Conservation (phyloP, 495 filamentous ascomycete genomes). For the Penicillium diatomitis region DNA sequence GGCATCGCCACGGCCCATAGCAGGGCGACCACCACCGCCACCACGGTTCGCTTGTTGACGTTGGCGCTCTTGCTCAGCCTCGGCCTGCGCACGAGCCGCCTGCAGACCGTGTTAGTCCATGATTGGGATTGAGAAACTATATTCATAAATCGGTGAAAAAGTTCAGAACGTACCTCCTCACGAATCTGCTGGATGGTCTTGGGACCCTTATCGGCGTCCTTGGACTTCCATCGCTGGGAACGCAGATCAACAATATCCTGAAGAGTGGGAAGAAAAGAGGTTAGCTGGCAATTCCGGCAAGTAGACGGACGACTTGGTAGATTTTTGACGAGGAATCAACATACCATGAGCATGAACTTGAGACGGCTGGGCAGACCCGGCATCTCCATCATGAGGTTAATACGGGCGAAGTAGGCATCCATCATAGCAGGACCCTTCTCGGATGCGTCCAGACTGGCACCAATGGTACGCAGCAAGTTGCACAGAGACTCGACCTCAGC, state of each 20-base stretch:
- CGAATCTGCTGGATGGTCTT: conserved; percentile 92
- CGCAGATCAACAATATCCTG: conserved; percentile 83
- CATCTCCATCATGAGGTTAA: conserved; percentile 67
- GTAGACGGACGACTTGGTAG: not conserved
- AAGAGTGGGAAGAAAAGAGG: not conserved
- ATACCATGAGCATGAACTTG: conserved; percentile 84
- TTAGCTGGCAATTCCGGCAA: not conserved
- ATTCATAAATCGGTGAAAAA: not conserved
- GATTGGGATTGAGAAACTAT: conserved; percentile 7
- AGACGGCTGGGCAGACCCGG: conserved; percentile 75
- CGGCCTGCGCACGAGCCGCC: conserved; percentile 60
- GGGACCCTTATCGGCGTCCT: conserved; percentile 81
- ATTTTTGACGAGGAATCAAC: conserved; percentile 8
- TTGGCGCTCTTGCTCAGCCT: conserved; percentile 46
- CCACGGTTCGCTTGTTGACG: conserved; percentile 43
- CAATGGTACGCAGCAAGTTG: conserved; percentile 87
- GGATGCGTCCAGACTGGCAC: conserved; percentile 68
- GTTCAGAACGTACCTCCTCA: conserved; percentile 52
- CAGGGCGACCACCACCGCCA: conserved; percentile 47
- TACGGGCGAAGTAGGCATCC: conserved; percentile 88
- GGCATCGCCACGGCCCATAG: conserved; percentile 74
- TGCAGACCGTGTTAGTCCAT: conserved; percentile 20
- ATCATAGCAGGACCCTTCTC: conserved; percentile 77
- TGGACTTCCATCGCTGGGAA: conserved; percentile 63
- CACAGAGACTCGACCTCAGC: conserved; percentile 91